phyloP scores from a whole-genome alignment of 129 eudicot genomes.

The Pulicaria dysenterica region DNA sequence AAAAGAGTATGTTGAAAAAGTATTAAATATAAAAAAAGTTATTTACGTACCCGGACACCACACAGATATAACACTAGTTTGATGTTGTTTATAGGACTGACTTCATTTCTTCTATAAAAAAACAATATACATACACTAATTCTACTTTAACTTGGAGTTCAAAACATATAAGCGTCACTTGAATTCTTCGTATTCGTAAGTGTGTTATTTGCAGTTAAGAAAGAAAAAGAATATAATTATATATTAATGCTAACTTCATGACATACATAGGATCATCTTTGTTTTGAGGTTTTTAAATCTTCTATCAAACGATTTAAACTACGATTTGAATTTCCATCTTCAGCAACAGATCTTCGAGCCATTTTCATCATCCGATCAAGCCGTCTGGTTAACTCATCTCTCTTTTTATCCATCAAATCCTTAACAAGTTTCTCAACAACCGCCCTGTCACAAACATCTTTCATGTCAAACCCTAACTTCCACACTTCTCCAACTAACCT shows the following conservation, averaged over 20 bases:
- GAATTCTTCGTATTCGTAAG: too few species aligned
- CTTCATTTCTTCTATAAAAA: too few species aligned
- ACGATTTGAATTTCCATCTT: conserved; percentile 46
- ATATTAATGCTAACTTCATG: not conserved
- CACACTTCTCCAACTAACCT: conserved; percentile 62
- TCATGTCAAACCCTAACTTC: conserved; percentile 73
- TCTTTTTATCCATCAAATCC: conserved; percentile 59
- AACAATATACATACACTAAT: too few species aligned
- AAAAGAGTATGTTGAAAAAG: too few species aligned
- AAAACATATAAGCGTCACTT: too few species aligned
- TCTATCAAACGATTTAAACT: conserved; percentile 44
- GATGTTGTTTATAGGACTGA: too few species aligned
- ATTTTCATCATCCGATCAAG: conserved; percentile 40
- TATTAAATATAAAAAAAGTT: too few species aligned
- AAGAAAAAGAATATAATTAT: not conserved
- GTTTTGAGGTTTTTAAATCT: conserved; percentile 33
- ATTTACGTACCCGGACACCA: too few species aligned
- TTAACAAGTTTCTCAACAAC: conserved; percentile 47
- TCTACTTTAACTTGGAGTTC: too few species aligned
- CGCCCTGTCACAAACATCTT: conserved; percentile 63
- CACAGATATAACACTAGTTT: too few species aligned
- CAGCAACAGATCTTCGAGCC: conserved; percentile 42
- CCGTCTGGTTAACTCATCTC: conserved; percentile 38
- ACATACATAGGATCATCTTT: conserved; percentile 7
- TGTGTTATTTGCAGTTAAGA: not conserved